These are phyloP conservation scores for Colletotrichum eleusines DNA, from an alignment of 2,329 filamentous ascomycete species.

Conservation along the genomic window DNA sequence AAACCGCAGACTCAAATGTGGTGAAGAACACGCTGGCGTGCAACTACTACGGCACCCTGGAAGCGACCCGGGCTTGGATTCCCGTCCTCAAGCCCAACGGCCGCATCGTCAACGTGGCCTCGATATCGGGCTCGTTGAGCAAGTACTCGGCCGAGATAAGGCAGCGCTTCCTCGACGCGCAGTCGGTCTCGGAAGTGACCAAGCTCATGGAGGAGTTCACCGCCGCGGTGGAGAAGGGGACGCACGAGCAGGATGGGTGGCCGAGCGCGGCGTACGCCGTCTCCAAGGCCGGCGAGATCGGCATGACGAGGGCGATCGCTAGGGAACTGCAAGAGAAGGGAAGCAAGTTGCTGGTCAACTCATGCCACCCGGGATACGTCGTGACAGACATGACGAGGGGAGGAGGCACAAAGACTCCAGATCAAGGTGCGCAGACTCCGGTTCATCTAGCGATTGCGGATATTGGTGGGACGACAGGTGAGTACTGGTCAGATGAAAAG, in stretches of 20 bases:
- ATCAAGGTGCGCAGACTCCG: conserved; percentile 58
- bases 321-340: conserved; percentile 47
- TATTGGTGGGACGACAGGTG: conserved; percentile 50
- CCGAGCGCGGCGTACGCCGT: conserved; percentile 63
- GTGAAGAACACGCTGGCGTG: conserved; percentile 61
- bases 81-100: conserved; percentile 58
- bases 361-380: conserved; percentile 58
- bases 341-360: conserved; percentile 50
- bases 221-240: conserved; percentile 57
- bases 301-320: conserved; percentile 54
- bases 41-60: conserved; percentile 66
- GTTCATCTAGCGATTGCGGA: conserved; percentile 57
- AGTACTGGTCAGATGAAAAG: conserved; percentile 55
- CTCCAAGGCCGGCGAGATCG: conserved; percentile 58
- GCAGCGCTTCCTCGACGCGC: conserved; percentile 55
- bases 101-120: conserved; percentile 63
- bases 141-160: conserved; percentile 59
- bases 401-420: conserved; percentile 54
- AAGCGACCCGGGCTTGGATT: conserved; percentile 58
- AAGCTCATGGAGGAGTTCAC: conserved; percentile 63
- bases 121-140: conserved; percentile 57
- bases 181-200: conserved; percentile 57
- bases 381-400: conserved; percentile 61
- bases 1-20: conserved; percentile 49
- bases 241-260: conserved; percentile 61